Conservation (phyloP, 2,329 filamentous ascomycete species). For the Alternaria viburni region DNA sequence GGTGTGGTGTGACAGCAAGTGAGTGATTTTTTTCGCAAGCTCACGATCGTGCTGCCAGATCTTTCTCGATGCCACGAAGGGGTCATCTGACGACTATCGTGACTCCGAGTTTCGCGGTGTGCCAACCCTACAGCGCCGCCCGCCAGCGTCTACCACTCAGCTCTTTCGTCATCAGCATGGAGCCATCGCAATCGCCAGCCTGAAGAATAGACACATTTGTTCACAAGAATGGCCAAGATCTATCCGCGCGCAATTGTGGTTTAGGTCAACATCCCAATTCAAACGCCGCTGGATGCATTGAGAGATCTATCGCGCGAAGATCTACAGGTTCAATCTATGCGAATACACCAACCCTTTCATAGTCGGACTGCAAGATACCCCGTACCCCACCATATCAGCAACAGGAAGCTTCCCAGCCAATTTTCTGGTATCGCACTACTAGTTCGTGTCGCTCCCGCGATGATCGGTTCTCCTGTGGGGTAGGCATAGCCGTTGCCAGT, state of each 20-base stretch:
- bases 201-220: background rate
- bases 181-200: background rate
- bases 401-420: conserved; percentile 17
- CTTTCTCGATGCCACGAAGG: background rate
- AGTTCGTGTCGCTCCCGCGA: conserved; percentile 2
- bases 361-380: conserved; percentile 24
- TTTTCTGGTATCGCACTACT: background rate
- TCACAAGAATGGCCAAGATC: background rate
- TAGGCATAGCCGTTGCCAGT: background rate
- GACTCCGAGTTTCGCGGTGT: background rate
- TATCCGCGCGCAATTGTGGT: background rate
- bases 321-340: background rate
- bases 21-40: background rate
- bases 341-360: conserved; percentile 7
- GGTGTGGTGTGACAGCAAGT: conserved; percentile 1
- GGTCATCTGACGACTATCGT: background rate
- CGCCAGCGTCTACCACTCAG: background rate
- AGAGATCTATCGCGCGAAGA: conserved; percentile 12
- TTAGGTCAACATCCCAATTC: background rate
- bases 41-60: background rate
- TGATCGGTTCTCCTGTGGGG: conserved; percentile 12
- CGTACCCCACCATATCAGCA: conserved; percentile 20
- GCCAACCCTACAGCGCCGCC: background rate
- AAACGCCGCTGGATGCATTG: conserved; percentile 17
- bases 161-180: background rate